phyloP scores from a whole-genome alignment of 2,329 filamentous ascomycete genomes.

The Ophiognomonia clavigignenti-juglandacearum region DNA sequence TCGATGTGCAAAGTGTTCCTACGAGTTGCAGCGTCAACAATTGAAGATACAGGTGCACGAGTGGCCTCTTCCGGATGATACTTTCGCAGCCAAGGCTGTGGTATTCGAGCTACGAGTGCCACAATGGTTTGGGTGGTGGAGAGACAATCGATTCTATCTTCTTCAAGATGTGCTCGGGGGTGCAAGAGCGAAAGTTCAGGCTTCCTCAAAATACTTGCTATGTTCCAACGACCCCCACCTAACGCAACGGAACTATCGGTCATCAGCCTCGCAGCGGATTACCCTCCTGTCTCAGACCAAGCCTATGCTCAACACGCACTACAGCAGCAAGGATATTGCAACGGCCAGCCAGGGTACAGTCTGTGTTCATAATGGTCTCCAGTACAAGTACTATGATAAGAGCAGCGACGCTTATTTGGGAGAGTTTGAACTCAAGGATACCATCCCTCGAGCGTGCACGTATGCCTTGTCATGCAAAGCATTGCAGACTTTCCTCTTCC shows the following conservation, averaged over 20 bases:
- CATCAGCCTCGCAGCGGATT: not conserved
- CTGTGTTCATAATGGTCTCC: conserved; percentile 40
- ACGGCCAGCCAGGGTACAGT: conserved; percentile 22
- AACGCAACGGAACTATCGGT: not conserved
- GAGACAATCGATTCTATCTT: conserved; percentile 41
- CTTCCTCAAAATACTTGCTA: not conserved
- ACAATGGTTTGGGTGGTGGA: conserved; percentile 37
- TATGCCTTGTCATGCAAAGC: conserved; percentile 30
- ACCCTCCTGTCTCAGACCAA: not conserved
- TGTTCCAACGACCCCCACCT: not conserved
- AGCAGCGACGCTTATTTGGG: not conserved
- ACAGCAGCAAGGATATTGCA: not conserved
- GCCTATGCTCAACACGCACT: not conserved
- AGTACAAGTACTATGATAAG: conserved; percentile 34
- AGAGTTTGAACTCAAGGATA: conserved; percentile 6
- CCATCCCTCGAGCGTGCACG: conserved; percentile 31
- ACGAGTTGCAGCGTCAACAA: conserved; percentile 24
- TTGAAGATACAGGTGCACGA: conserved; percentile 47
- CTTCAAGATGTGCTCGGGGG: conserved; percentile 27
- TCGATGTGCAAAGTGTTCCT: conserved; percentile 33
- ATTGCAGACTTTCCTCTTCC: conserved; percentile 36
- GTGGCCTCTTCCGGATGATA: conserved; percentile 46
- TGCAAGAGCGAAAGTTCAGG: conserved; percentile 3
- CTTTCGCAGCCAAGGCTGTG: conserved; percentile 31
- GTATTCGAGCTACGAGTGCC: conserved; percentile 50